Conservation (phyloP, 2,329 filamentous ascomycete genomes). For the Xylaria sp. region DNA sequence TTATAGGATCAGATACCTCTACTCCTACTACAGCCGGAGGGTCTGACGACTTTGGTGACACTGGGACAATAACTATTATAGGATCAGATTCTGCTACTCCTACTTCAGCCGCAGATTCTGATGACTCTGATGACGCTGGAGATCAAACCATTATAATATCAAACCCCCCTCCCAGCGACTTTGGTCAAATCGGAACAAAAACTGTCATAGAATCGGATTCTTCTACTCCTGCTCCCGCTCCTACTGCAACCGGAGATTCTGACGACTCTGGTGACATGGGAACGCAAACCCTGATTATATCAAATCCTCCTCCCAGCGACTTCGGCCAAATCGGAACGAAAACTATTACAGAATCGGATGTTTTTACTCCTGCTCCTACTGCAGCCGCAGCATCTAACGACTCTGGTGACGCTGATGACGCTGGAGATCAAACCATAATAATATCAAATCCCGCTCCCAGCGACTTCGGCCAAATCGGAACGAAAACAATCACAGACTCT, state of each 20-base stretch:
- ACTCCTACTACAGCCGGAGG: neutral
- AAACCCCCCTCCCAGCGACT: neutral
- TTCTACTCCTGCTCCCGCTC: neutral
- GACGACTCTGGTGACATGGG: neutral
- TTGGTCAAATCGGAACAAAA: neutral
- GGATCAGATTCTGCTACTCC: neutral
- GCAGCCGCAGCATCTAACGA: neutral
- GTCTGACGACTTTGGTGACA: neutral
- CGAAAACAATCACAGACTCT: neutral
- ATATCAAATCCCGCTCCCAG: neutral
- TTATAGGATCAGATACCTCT: neutral
- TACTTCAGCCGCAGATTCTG: neutral
- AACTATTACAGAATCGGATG: neutral
- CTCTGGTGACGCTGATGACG: neutral
- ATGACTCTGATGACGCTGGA: neutral
- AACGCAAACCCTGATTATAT: neutral
- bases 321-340: neutral
- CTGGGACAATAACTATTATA: constrained; percentile 10
- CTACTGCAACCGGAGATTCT: neutral
- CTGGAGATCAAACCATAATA: neutral
- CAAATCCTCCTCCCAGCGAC: neutral
- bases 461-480: constrained; percentile 5
- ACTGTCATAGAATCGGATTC: neutral
- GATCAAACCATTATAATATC: neutral
- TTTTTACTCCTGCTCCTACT: neutral